phyloP scores from a whole-genome alignment of 1,284 basidiomycete species.

The Uromyces viciae-fabae region DNA sequence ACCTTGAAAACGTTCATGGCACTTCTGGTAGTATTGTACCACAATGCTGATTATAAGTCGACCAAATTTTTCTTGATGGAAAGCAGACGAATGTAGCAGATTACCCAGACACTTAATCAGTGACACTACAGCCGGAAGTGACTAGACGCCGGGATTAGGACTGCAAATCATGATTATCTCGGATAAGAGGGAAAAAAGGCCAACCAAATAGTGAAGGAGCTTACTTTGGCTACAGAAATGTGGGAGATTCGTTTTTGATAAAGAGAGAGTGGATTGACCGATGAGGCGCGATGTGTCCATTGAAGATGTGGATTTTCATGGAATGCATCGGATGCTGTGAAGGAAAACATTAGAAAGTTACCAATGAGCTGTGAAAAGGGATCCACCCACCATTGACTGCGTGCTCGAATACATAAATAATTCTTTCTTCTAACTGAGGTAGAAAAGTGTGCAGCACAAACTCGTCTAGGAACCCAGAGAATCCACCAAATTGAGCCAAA shows the following conservation, averaged over 20 bases:
- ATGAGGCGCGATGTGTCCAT: background rate
- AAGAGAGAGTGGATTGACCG: background rate
- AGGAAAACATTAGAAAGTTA: background rate
- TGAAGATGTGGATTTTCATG: constrained; percentile 63
- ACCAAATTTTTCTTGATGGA: constrained; percentile 89
- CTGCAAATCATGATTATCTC: background rate
- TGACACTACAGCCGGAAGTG: constrained; percentile 77
- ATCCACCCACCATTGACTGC: constrained; percentile 67
- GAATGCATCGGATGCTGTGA: constrained; percentile 65
- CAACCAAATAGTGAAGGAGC: constrained; percentile 44
- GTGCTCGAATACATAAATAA: constrained; percentile 78
- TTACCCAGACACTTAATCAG: constrained; percentile 86
- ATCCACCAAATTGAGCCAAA: constrained; percentile 60
- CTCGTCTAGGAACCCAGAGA: constrained; percentile 78
- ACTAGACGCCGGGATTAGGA: constrained; percentile 59
- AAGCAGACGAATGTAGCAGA: constrained; percentile 90
- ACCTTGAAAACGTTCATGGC: constrained; percentile 77
- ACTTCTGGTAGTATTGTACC: constrained; percentile 92
- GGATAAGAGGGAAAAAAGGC: background rate
- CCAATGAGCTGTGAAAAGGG: background rate
- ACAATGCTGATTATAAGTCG: constrained; percentile 91
- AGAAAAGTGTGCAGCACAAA: constrained; percentile 91
- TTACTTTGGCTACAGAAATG: constrained; percentile 74
- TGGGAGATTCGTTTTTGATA: constrained; percentile 60
- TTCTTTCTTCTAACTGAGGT: constrained; percentile 92